Evolutionary conservation across 192 early-diverging fungal species (phyloP).

Genomic region (Kickxella alabastrina): DNA sequence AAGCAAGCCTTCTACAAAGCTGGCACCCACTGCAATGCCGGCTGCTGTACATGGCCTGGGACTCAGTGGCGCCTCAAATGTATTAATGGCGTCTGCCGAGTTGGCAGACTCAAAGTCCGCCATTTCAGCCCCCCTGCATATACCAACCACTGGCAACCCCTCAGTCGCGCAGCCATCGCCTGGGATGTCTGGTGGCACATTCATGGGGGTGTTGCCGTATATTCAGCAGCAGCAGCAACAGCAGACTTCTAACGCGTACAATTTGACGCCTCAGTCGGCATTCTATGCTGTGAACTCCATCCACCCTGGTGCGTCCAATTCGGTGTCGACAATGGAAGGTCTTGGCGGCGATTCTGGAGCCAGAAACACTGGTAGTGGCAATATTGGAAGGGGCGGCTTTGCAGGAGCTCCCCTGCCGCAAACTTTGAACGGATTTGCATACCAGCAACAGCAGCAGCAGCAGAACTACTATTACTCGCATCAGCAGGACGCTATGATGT

Average conservation of each 20-base stretch:
- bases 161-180: conserved; percentile 15
- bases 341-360: conserved; percentile 9
- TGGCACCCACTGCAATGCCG: conserved; percentile 8
- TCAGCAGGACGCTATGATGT: conserved; percentile 8
- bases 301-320: conserved; percentile 8
- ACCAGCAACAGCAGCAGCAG: conserved; percentile 20
- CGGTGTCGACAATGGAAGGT: conserved; percentile 15
- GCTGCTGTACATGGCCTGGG: conserved; percentile 33
- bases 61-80: conserved; percentile 30
- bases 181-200: conserved; percentile 6
- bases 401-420: not conserved
- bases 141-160: conserved; percentile 5
- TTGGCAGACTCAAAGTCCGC: no score
- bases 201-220: conserved; percentile 4
- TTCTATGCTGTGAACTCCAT: conserved; percentile 31
- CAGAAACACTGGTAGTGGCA: not conserved
- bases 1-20: conserved; percentile 17
- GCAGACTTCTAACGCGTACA: conserved; percentile 16
- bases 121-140: conserved; percentile 16
- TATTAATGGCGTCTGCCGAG: not conserved
- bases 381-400: not conserved
- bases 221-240: conserved; percentile 20
- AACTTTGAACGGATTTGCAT: not conserved
- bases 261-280: conserved; percentile 24
- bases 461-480: conserved; percentile 11